phyloP scores from a whole-genome alignment of 208 protist species.

The Acanthamoeba healyi region DNA sequence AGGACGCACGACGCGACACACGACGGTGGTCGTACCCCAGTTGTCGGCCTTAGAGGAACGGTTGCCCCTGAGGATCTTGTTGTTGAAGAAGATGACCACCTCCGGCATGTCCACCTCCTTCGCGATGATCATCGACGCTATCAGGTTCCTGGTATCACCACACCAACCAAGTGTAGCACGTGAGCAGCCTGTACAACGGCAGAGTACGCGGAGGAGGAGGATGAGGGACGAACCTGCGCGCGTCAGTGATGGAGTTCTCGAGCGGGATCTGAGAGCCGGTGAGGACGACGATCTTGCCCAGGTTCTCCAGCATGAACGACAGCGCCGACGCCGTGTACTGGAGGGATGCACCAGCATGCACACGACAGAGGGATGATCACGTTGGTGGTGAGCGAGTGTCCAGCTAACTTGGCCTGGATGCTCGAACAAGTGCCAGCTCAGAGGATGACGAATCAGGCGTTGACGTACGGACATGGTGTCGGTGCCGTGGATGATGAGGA shows the following conservation, averaged over 20 bases:
- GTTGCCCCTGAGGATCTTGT: slow-evolving; percentile 6
- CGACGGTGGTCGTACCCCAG: background rate
- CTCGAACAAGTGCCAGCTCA: too few species aligned
- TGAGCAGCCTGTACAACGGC: too few species aligned
- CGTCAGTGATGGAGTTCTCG: background rate
- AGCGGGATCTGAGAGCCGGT: background rate
- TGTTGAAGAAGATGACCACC: slow-evolving; percentile 32
- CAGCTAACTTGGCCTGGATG: too few species aligned
- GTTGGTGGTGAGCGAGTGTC: too few species aligned
- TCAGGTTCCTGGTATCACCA: background rate
- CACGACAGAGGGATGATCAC: background rate
- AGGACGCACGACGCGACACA: background rate
- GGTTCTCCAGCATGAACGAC: slow-evolving; percentile 33
- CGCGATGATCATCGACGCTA: background rate
- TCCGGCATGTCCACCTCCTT: background rate
- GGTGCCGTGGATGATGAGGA: slow-evolving; percentile 34
- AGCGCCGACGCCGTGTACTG: slow-evolving; percentile 42
- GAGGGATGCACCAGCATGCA: background rate
- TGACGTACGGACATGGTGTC: background rate
- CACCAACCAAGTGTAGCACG: too few species aligned
- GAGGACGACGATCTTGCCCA: slow-evolving; percentile 25
- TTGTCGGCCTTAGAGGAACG: slow-evolving; percentile 1
- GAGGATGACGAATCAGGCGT: too few species aligned
- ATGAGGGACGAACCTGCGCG: background rate
- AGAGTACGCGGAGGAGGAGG: too few species aligned